phyloP scores from a whole-genome alignment of 2,329 filamentous ascomycete genomes.

The Dactylellina haptotyla region DNA sequence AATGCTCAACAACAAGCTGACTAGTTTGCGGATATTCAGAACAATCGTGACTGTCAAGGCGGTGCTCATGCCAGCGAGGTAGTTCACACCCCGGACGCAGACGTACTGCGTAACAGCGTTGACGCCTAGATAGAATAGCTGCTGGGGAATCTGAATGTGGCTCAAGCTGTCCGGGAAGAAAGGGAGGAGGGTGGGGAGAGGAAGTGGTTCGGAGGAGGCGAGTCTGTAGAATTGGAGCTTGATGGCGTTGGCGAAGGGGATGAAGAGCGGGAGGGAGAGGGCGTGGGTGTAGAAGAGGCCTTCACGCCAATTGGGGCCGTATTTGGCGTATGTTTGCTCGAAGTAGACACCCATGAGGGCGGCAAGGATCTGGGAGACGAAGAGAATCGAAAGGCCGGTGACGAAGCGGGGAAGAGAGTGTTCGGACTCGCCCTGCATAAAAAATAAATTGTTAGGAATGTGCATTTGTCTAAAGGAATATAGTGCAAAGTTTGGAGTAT shows the following conservation, averaged over 20 bases:
- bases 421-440: constrained; percentile 56
- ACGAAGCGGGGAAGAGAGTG: constrained; percentile 66
- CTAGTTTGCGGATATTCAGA: constrained; percentile 91
- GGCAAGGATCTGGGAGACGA: constrained; percentile 86
- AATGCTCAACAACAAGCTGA: constrained; percentile 89
- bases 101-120: constrained; percentile 92
- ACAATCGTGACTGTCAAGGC: constrained; percentile 97
- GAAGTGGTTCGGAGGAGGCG: constrained; percentile 71
- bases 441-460: background rate
- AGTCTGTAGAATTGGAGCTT: constrained; percentile 72
- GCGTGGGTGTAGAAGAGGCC: constrained; percentile 93
- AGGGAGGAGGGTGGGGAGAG: constrained; percentile 54
- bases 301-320: constrained; percentile 90
- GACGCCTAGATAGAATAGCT: constrained; percentile 75
- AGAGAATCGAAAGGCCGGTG: constrained; percentile 81
- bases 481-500: constrained; percentile 50
- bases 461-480: background rate
- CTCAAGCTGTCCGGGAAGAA: constrained; percentile 59
- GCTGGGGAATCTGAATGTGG: constrained; percentile 69
- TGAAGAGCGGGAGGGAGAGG: constrained; percentile 78
- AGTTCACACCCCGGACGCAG: constrained; percentile 94
- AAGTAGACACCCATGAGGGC: constrained; percentile 96
- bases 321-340: constrained; percentile 84
- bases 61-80: constrained; percentile 86
- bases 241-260: constrained; percentile 76